Evolutionary conservation across 2,329 filamentous ascomycete species (phyloP).

Genomic region (Penicillium concentricum): DNA sequence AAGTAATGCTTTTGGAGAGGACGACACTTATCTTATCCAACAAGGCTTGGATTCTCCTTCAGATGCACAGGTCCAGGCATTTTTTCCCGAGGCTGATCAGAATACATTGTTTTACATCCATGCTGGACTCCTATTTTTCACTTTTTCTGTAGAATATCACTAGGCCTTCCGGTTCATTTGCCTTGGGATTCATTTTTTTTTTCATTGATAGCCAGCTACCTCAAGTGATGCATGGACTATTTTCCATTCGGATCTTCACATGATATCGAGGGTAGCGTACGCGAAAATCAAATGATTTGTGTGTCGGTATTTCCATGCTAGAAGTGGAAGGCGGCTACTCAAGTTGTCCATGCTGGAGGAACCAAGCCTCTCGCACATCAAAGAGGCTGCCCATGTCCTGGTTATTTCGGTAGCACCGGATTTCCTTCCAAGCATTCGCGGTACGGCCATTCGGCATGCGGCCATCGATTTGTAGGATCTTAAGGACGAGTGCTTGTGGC

Average conservation of each 20-base stretch:
- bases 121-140: not conserved
- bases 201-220: not conserved
- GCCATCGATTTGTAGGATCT: conserved; percentile 43
- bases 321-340: conserved; percentile 8
- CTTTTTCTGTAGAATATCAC: not conserved
- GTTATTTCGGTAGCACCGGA: conserved; percentile 45
- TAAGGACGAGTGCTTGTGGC: conserved; percentile 30
- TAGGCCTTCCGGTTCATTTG: not conserved
- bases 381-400: conserved; percentile 49
- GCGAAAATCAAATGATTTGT: not conserved
- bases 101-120: not conserved
- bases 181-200: not conserved
- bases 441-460: conserved; percentile 32
- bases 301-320: not conserved
- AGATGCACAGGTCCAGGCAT: too few relatives aligned
- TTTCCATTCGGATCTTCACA: not conserved
- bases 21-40: not conserved
- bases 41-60: not conserved
- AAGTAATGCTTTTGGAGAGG: not conserved
- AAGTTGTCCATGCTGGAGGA: conserved; percentile 18
- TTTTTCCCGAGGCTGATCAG: not conserved
- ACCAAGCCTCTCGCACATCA: conserved; percentile 46
- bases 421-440: conserved; percentile 45
- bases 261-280: not conserved
- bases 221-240: not conserved